Conservation (phyloP, 2,329 filamentous ascomycete genomes). For the Colletotrichum gloeosporioides region DNA sequence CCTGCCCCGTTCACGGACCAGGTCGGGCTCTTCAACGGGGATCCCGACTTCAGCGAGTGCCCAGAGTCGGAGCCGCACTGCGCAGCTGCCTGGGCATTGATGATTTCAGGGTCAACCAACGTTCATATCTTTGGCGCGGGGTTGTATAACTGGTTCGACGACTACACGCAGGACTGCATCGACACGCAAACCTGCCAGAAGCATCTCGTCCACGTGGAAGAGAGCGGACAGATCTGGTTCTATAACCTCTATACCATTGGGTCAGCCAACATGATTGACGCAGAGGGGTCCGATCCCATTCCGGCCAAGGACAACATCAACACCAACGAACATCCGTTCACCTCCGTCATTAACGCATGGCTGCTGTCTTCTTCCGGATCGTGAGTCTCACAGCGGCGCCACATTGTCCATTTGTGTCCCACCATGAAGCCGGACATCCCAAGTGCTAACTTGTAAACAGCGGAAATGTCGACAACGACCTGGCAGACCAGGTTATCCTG, state of each 20-base stretch:
- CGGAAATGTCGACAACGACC: not conserved
- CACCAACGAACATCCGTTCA: constrained; percentile 12
- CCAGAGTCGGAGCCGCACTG: constrained; percentile 14
- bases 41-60: constrained; percentile 19
- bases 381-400: constrained; percentile 1
- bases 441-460: not conserved
- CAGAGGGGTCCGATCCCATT: not conserved
- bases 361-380: constrained; percentile 6
- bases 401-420: not conserved
- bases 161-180: constrained; percentile 30
- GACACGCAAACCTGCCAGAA: constrained; percentile 28
- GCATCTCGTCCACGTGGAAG: constrained; percentile 20
- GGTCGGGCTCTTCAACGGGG: constrained; percentile 4
- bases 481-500: not conserved
- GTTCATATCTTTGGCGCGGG: constrained; percentile 31
- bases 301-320: constrained; percentile 17
- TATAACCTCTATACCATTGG: constrained; percentile 27
- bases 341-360: constrained; percentile 16
- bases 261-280: not conserved
- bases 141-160: constrained; percentile 31
- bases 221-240: constrained; percentile 27
- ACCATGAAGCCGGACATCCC: not conserved
- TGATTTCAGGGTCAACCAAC: constrained; percentile 24
- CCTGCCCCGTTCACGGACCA: constrained; percentile 25
- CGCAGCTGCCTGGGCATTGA: constrained; percentile 28